These are phyloP conservation scores for Coemansia sp. DNA, from an alignment of 192 early-diverging fungal genomes.

Conservation along the genomic window DNA sequence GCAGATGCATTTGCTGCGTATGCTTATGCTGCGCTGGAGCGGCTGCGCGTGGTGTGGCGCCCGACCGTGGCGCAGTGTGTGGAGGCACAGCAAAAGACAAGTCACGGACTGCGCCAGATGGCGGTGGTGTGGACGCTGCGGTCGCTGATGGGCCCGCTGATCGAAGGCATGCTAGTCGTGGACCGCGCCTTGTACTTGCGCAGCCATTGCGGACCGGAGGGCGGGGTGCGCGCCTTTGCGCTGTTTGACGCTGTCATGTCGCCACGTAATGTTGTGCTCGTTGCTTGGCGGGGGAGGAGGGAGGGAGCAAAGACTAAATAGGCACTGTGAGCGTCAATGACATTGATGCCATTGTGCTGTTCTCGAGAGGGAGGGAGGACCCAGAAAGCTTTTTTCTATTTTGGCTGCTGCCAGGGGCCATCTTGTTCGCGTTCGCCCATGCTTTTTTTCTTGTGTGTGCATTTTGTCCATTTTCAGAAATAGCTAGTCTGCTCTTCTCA, in stretches of 20 bases:
- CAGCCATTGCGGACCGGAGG: slow-evolving; percentile 48
- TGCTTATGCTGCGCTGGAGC: slow-evolving; percentile 61
- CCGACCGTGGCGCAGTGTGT: slow-evolving; percentile 35
- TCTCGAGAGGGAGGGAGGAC: not conserved
- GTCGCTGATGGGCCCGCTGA: slow-evolving; percentile 69
- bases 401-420: not conserved
- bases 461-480: not conserved
- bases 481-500: not conserved
- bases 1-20: slow-evolving; percentile 57
- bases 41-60: slow-evolving; percentile 54
- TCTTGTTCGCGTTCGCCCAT: not conserved
- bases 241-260: slow-evolving; percentile 48
- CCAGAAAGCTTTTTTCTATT: not conserved
- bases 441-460: not conserved
- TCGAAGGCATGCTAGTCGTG: slow-evolving; percentile 79
- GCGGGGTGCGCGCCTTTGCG: slow-evolving; percentile 37
- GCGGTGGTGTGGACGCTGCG: slow-evolving; percentile 84
- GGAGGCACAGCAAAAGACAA: slow-evolving; percentile 23
- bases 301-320: slow-evolving; percentile 1
- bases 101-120: slow-evolving; percentile 60
- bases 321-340: not conserved
- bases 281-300: slow-evolving; percentile 27
- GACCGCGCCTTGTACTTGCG: slow-evolving; percentile 74
- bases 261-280: slow-evolving; percentile 48
- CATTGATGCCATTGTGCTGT: not conserved